Evolutionary conservation across 1,284 basidiomycete species (phyloP), one percentile per base, ranked within the genome.

Genomic region (Chondrostereum purpureum): DNA sequence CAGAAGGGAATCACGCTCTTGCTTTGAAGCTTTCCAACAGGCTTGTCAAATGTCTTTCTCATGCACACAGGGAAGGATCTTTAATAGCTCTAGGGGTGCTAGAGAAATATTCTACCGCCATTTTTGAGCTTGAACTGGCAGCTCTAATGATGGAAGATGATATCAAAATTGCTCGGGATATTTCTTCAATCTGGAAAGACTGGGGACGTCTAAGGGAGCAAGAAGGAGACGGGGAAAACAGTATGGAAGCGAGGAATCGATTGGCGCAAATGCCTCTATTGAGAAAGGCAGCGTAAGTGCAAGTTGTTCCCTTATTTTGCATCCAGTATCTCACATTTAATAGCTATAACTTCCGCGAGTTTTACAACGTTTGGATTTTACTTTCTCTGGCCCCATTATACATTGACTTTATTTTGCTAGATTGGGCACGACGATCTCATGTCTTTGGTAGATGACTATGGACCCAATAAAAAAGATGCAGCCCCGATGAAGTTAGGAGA

Each of bases 11-110:
- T 6, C 3, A 46, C 19, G 10, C 39, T 2, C 43, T 53, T 2
- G 38, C 44, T 5, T 21, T 39, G 2, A 24, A 45, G 13, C 17
- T 53, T 4, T 49, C 50, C 5, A 37, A 17, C 18, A 50, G 50
- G 13, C 44, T 51, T 12, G 51, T 46, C 12, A 53, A 47, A 34
- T 16, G 39, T 33, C 33, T 53, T 11, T 39, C 20, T 20, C 42
- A 53, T 5, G 43, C 13, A 12, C 18, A 14, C 36, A 10, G 36
- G 12, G 36, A 37, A 8, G 36, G 36, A 12, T n/a, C 8, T n/a
- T n/a, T 31, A n/a, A n/a, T n/a, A n/a, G 8, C 27, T n/a, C 27
- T 8, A 31, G n/a, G n/a, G 8, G 27, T 31, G 27, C 27, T 31
- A 8, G 8, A 8, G n/a, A 31, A 31, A n/a, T 8, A 31, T 31